phyloP scores from a whole-genome alignment of 202 grass and related monocot genomes.

The Elaeis oleifera region DNA sequence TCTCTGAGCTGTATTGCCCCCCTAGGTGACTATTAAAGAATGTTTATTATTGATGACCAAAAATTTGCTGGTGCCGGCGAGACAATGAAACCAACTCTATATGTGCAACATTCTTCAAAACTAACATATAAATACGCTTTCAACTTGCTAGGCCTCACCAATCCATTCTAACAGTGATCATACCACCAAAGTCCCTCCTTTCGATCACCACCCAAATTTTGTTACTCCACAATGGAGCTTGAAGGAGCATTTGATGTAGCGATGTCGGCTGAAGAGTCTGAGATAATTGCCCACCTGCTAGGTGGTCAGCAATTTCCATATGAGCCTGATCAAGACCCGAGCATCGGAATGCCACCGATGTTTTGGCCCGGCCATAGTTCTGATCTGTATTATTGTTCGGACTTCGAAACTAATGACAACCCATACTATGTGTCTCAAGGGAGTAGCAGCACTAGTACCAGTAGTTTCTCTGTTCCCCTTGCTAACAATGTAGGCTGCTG shows the following conservation, averaged over 20 bases:
- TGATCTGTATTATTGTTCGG: too few species aligned
- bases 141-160: background rate
- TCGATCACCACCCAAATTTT: background rate
- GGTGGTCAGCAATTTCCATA: slow-evolving; percentile 33
- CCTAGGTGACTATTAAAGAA: background rate
- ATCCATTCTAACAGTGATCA: slow-evolving; percentile 1
- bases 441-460: slow-evolving; percentile 20
- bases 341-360: slow-evolving; percentile 22
- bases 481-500: slow-evolving; percentile 35
- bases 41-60: background rate
- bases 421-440: slow-evolving; percentile 29
- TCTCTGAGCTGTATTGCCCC: background rate
- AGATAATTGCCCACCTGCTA: slow-evolving; percentile 62
- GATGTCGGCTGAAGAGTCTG: slow-evolving; percentile 55
- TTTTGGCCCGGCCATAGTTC: slow-evolving; percentile 45
- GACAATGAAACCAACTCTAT: background rate
- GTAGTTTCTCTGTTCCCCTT: slow-evolving; percentile 26
- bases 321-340: slow-evolving; percentile 12
- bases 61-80: background rate
- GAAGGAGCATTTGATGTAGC: slow-evolving; percentile 46
- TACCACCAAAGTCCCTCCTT: slow-evolving; percentile 3
- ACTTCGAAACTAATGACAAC: too few species aligned
- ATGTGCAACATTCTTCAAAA: background rate
- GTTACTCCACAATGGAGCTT: slow-evolving; percentile 32
- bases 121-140: background rate